Evolutionary conservation across 805 yeast genomes (phyloP).

Genomic region (Nematodospora valgi): DNA sequence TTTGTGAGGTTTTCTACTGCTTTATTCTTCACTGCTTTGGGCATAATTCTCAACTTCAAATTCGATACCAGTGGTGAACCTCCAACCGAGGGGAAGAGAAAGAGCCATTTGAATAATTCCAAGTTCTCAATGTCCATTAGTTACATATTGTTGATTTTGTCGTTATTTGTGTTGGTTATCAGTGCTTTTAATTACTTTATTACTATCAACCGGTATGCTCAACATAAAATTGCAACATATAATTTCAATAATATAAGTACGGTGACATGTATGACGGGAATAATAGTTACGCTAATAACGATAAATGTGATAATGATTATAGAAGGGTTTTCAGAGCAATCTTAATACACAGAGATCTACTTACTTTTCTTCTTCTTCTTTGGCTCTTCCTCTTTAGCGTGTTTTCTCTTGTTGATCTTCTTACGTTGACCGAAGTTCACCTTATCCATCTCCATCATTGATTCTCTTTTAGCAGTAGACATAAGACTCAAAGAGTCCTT

Average conservation of each 20-base stretch:
- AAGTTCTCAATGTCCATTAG: slow-evolving; percentile 29
- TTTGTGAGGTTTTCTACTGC: slow-evolving; percentile 47
- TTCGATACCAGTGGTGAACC: slow-evolving; percentile 28
- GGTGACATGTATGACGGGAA: slow-evolving; percentile 27
- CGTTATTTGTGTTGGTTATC: slow-evolving; percentile 35
- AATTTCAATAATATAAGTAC: slow-evolving; percentile 30
- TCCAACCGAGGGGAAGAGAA: slow-evolving; percentile 3
- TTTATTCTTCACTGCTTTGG: slow-evolving; percentile 44
- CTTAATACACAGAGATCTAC: slow-evolving; percentile 1
- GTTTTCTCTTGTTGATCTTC: slow-evolving; percentile 47
- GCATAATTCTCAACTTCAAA: slow-evolving; percentile 44
- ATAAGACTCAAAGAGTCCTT: slow-evolving; percentile 66
- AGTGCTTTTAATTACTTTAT: slow-evolving; percentile 41
- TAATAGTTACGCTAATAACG: slow-evolving; percentile 33
- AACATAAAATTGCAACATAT: slow-evolving; percentile 37
- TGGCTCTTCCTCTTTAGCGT: slow-evolving; percentile 9
- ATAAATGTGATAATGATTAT: slow-evolving; percentile 29
- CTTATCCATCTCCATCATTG: slow-evolving; percentile 89
- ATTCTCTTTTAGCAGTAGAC: slow-evolving; percentile 84
- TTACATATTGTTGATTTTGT: slow-evolving; percentile 32
- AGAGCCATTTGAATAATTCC: slow-evolving; percentile 1
- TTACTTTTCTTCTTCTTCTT: slow-evolving; percentile 9
- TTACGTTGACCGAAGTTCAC: slow-evolving; percentile 81
- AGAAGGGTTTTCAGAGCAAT: slow-evolving; percentile 14
- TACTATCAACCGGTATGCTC: slow-evolving; percentile 43